Evolutionary conservation across 2,329 filamentous ascomycete genomes (phyloP), one percentile per base, ranked within the genome.

Genomic region (Colletotrichum tabaci): DNA sequence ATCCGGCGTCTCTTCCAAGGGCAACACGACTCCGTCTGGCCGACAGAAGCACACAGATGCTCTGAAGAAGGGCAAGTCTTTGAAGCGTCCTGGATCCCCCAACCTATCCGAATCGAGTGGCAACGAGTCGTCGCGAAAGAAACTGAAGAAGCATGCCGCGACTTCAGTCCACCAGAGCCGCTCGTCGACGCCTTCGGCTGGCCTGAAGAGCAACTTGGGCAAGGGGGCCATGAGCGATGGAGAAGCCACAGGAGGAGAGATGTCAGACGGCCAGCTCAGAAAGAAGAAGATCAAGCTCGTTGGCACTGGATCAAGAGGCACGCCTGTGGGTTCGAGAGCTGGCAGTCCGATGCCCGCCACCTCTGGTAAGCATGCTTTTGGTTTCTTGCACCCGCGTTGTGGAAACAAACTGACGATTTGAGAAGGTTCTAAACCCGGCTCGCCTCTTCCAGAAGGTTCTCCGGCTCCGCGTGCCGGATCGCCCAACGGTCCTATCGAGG

Each of bases 61-160:
- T 13, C 77, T 83, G 7, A 90, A 89, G 80, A 90, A 89, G 79
- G 81, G 82, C 76, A 91, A 90, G 77, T 87, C 86, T 42, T 88
- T 96, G 63, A 98, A 98, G 84, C 91, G 96, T 40, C 89, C 94
- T 42, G 94, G 95, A 21, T 98, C 95, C 18, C 94, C 95, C 3
- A 93, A 95, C 74, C 87, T 93, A 42, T 98, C 95, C 2, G 96
- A 98, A 79, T 94, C 94, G 12, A 97, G 94, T 79, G 96, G 94
- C 64, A 97, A 95, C 76, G 96, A 98, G 80, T 96, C 94, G 0
- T 90, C 91, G 30, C 92, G 93, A 75, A 95, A 96, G 83, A 94
- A 94, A 84, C 90, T 93, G 79, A 93, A 92, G 84, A 93, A 92
- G 79, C 88, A 90, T 73, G 82, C 82, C 2, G 81, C 79, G 3